Evolutionary conservation across 805 yeast species (phyloP), one percentile per base, ranked within the genome.

Genomic region (Kodamaea lidongshanica): DNA sequence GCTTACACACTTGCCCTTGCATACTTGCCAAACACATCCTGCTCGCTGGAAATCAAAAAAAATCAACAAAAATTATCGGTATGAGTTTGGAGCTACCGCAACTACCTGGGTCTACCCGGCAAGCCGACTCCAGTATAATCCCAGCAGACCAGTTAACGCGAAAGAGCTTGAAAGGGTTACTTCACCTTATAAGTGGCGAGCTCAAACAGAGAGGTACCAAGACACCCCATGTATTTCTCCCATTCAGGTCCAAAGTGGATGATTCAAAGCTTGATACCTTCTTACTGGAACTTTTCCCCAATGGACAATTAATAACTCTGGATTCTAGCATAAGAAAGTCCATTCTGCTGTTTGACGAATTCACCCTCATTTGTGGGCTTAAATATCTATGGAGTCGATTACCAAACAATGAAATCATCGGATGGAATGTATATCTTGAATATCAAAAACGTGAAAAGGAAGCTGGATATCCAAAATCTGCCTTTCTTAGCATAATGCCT

Each of bases 311-410:
- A 14, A 46, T 65, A 2, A 35, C 39, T 14, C 63, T 65, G 6
- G 66, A 66, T 16, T 56, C 57, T 4, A 46, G 41, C 1, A 39
- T 74, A 22, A 57, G 62, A 21, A 52, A 61, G 16, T 60, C 69
- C 2, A 62, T 82, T 4, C 52, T 64, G 27, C 46, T 60, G 28
- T 50, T 52, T 24, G 86, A 83, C 41, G 85, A 76, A 33, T 78
- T 72, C 51, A 79, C 88, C 1, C 57, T 87, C 23, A 74, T 82
- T 20, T 71, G 85, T 34, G 79, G 79, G 1, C 61, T 87, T 36
- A 86, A 85, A 50, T 87, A 83, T 56, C 63, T 85, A 26, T 87
- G 96, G 96, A 74, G 88, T 37, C 65, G 96, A 35, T 56, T 88
- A 12, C 89, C 89, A 6, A 79, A 78, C 33, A 72, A 74, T 37